These are phyloP conservation scores for Tilletia walkeri DNA, from an alignment of 1,284 basidiomycete species.

Conservation along the genomic window DNA sequence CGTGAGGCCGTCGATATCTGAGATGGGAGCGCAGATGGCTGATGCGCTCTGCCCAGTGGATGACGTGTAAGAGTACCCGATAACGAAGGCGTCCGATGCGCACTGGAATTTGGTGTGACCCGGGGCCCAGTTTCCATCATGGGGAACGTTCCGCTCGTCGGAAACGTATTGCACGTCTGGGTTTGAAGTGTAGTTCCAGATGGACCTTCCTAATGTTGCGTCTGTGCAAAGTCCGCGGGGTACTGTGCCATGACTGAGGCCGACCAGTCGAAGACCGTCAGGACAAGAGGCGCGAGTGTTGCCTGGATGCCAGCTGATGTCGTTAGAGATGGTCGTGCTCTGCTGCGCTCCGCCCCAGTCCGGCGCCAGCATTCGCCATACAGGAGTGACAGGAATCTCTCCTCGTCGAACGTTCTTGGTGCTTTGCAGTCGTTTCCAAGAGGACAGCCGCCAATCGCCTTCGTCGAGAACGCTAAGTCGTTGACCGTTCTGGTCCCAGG, in stretches of 20 bases:
- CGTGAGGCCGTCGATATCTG: neutral
- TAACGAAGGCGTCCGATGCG: conserved; percentile 1
- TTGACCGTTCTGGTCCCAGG: conserved; percentile 16
- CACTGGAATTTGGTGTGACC: conserved; percentile 22
- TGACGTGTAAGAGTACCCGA: conserved; percentile 23
- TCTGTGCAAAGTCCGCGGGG: conserved; percentile 25
- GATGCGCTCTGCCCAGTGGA: neutral
- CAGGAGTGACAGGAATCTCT: neutral
- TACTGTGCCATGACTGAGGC: conserved; percentile 4
- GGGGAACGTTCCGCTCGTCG: conserved; percentile 12
- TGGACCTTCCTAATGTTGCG: conserved; percentile 17
- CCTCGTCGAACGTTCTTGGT: neutral
- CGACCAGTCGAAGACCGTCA: conserved; percentile 22
- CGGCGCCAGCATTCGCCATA: conserved; percentile 19
- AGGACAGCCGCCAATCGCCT: conserved; percentile 22
- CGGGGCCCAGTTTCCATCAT: conserved; percentile 19
- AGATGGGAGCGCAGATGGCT: conserved; percentile 11
- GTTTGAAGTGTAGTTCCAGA: conserved; percentile 16
- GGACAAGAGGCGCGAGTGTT: conserved; percentile 21
- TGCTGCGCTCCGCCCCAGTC: conserved; percentile 18
- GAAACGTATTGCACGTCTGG: neutral
- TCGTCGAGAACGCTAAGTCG: conserved; percentile 20
- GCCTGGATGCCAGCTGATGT: conserved; percentile 14
- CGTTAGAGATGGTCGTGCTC: conserved; percentile 17
- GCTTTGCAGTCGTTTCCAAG: neutral